These are phyloP conservation scores for Nigrospora osmanthi DNA, from an alignment of 2,329 filamentous ascomycete species.

Conservation along the genomic window DNA sequence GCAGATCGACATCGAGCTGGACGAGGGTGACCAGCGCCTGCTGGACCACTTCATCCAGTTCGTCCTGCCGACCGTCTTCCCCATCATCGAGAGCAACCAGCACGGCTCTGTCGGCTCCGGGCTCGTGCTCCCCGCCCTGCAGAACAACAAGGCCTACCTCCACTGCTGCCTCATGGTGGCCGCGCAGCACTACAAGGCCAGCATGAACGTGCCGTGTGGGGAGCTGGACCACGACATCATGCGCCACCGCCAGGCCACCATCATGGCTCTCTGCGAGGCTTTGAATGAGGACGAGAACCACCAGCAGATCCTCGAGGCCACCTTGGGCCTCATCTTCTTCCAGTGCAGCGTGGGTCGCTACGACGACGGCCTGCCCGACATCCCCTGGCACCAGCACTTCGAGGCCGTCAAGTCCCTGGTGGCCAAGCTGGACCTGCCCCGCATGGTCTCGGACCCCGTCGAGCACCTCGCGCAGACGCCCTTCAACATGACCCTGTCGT, in stretches of 20 bases:
- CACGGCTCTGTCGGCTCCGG: slow-evolving; percentile 74
- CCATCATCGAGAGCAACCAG: slow-evolving; percentile 84
- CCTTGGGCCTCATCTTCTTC: slow-evolving; percentile 92
- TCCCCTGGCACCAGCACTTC: slow-evolving; percentile 96
- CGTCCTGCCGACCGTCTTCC: slow-evolving; percentile 84
- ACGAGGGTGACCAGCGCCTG: slow-evolving; percentile 79
- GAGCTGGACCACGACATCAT: slow-evolving; percentile 86
- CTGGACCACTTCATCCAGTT: slow-evolving; percentile 87
- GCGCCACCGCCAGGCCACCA: slow-evolving; percentile 82
- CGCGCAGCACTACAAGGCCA: slow-evolving; percentile 84
- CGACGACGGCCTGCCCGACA: slow-evolving; percentile 79
- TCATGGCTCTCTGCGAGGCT: slow-evolving; percentile 76
- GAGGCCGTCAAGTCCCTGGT: slow-evolving; percentile 82
- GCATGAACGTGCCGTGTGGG: slow-evolving; percentile 56
- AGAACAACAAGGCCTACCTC: slow-evolving; percentile 86
- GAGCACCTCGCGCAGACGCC: slow-evolving; percentile 59
- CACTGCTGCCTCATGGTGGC: slow-evolving; percentile 94
- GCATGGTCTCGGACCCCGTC: slow-evolving; percentile 52
- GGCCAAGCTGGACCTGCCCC: slow-evolving; percentile 73
- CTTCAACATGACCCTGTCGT: slow-evolving; percentile 90
- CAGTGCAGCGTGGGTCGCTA: slow-evolving; percentile 84
- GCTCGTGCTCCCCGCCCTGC: slow-evolving; percentile 78
- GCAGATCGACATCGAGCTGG: slow-evolving; percentile 71
- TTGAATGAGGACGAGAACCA: slow-evolving; percentile 76
- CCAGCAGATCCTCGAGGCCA: slow-evolving; percentile 82